A percentile compares a stretch with the other conserved stretches of the same genome.
Evolutionary conservation across 2,329 filamentous ascomycete genomes (phyloP).

Genomic region (Arachnomyces sp.): DNA sequence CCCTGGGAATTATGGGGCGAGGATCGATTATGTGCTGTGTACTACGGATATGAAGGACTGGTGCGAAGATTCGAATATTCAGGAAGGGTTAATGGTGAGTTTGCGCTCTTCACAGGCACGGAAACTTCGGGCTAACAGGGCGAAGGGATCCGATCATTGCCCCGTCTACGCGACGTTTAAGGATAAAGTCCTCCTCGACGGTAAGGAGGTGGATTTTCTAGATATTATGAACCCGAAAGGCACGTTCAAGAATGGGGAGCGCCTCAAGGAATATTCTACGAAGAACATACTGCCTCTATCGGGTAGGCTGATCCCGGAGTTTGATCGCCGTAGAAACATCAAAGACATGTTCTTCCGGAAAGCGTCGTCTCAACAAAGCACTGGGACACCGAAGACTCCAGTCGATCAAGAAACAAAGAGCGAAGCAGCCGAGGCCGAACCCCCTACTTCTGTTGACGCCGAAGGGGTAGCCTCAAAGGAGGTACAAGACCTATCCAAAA

Average conservation of each 20-base stretch:
- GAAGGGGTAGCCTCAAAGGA: too few relatives aligned
- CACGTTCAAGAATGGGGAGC: conserved; percentile 59
- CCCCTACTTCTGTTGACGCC: too few relatives aligned
- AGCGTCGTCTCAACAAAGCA: conserved; percentile 22
- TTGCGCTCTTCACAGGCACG: background rate
- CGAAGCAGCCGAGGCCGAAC: too few relatives aligned
- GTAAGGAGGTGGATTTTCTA: conserved; percentile 45
- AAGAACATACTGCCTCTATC: conserved; percentile 66
- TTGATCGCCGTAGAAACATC: conserved; percentile 74
- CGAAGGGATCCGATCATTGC: conserved; percentile 82
- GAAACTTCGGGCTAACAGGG: conserved; percentile 14
- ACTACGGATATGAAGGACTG: conserved; percentile 69
- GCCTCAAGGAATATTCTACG: conserved; percentile 56
- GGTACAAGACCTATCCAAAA: too few relatives aligned
- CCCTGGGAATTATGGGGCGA: conserved; percentile 85
- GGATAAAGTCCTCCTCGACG: conserved; percentile 49
- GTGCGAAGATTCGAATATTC: conserved; percentile 76
- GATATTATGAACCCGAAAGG: conserved; percentile 73
- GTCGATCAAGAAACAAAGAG: background rate
- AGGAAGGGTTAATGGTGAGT: conserved; percentile 69
- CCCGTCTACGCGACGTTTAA: conserved; percentile 74
- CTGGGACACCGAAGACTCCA: conserved; percentile 8
- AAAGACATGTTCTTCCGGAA: conserved; percentile 82
- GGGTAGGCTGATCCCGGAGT: conserved; percentile 77
- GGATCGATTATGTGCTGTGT: conserved; percentile 90